Conservation (phyloP, 305 asterid genomes). For the Caryopteris hybrid region DNA sequence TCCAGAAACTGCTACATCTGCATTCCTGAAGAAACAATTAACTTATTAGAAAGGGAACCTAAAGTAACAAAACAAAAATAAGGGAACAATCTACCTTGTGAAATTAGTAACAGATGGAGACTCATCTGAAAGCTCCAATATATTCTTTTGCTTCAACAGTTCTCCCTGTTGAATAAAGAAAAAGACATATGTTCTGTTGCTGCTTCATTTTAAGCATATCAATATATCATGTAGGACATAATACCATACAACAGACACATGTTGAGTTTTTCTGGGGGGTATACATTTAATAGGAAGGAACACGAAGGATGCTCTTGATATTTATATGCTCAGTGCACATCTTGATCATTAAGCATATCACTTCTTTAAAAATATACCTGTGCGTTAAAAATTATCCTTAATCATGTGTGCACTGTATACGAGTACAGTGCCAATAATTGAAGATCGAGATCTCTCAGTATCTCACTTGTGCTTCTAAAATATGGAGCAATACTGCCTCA, state of each 20-base stretch:
- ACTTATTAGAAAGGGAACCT: not conserved
- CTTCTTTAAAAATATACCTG: not conserved
- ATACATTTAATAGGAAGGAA: not conserved
- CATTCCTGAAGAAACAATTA: conserved; percentile 34
- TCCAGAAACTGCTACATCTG: conserved; percentile 43
- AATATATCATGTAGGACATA: not conserved
- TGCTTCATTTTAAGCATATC: conserved; percentile 15
- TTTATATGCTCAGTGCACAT: not conserved
- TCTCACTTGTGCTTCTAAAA: not conserved
- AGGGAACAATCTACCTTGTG: conserved; percentile 36
- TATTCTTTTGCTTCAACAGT: conserved; percentile 57
- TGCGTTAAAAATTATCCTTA: not conserved
- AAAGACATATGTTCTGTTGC: not conserved
- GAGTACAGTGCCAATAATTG: not conserved
- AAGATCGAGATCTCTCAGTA: not conserved
- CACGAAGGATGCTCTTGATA: not conserved
- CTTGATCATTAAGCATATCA: not conserved
- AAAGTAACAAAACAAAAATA: not conserved
- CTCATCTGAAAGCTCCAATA: conserved; percentile 45
- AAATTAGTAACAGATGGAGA: conserved; percentile 33
- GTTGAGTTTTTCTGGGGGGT: not conserved
- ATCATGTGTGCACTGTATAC: not conserved
- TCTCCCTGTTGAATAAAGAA: conserved; percentile 54
- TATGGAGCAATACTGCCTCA: not conserved
- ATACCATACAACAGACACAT: not conserved